phyloP scores from a whole-genome alignment of 2,329 filamentous ascomycete species.

The Aphanocladium album region DNA sequence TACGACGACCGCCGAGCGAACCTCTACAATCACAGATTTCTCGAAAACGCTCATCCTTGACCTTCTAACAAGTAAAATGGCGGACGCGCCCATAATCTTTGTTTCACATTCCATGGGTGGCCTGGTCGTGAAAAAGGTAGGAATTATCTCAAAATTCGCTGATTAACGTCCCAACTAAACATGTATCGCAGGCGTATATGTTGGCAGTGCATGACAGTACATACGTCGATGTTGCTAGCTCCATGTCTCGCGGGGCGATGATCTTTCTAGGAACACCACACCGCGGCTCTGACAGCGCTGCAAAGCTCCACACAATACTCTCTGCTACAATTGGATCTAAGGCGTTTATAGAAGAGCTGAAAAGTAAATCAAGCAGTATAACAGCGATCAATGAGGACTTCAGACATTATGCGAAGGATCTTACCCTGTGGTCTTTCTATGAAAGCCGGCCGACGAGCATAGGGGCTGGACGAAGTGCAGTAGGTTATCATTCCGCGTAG shows the following conservation, averaged over 20 bases:
- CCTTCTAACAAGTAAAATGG: background rate
- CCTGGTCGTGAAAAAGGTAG: background rate
- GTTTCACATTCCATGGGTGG: background rate
- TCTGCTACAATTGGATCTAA: background rate
- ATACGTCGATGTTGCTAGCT: background rate
- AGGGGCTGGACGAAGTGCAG: background rate
- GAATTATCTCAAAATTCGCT: background rate
- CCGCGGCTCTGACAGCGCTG: background rate
- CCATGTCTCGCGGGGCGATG: background rate
- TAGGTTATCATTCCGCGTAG: background rate
- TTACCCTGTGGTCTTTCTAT: conserved; percentile 2
- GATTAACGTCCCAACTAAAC: too few relatives aligned
- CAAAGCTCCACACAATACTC: background rate
- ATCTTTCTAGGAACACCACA: background rate
- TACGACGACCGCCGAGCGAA: background rate
- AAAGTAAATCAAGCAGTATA: background rate
- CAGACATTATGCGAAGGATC: background rate
- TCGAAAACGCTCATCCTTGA: background rate
- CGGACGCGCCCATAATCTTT: background rate
- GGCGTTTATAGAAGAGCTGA: background rate
- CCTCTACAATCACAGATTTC: background rate
- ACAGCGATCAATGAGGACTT: conserved; percentile 2
- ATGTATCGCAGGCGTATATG: background rate
- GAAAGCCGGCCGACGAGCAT: background rate
- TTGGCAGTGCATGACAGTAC: background rate